Conservation (phyloP, 164 flowering plant genomes). For the Magnolia sinica region DNA sequence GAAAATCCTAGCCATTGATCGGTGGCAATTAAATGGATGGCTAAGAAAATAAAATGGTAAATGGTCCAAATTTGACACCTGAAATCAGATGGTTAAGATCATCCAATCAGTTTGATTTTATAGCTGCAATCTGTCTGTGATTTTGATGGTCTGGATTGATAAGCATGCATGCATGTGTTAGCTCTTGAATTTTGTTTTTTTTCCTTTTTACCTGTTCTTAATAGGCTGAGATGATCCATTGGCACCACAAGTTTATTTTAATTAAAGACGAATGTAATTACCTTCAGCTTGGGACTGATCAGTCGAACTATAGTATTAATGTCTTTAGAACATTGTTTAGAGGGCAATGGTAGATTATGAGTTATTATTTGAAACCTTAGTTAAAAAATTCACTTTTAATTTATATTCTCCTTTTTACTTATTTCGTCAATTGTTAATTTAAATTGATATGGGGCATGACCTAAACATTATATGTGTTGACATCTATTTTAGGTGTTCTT, state of each 20-base stretch:
- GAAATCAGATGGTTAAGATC: not conserved
- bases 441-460: not conserved
- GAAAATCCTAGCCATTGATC: not conserved
- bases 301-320: not conserved
- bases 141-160: too few species aligned
- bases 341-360: not conserved
- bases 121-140: not conserved
- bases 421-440: not conserved
- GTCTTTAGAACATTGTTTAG: not conserved
- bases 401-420: not conserved
- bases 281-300: not conserved
- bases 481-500: not conserved
- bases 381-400: not conserved
- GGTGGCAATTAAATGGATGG: not conserved
- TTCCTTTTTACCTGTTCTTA: not conserved
- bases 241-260: too few species aligned
- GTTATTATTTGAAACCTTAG: not conserved
- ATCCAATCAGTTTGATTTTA: not conserved
- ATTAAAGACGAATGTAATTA: not conserved
- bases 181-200: not conserved
- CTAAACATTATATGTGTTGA: not conserved
- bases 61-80: not conserved
- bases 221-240: too few species aligned
- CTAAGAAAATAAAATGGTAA: not conserved
- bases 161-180: not conserved